Base-by-base conservation (phyloP, 2,329 filamentous ascomycete genomes). In the Polytolypa hystricis region DNA sequence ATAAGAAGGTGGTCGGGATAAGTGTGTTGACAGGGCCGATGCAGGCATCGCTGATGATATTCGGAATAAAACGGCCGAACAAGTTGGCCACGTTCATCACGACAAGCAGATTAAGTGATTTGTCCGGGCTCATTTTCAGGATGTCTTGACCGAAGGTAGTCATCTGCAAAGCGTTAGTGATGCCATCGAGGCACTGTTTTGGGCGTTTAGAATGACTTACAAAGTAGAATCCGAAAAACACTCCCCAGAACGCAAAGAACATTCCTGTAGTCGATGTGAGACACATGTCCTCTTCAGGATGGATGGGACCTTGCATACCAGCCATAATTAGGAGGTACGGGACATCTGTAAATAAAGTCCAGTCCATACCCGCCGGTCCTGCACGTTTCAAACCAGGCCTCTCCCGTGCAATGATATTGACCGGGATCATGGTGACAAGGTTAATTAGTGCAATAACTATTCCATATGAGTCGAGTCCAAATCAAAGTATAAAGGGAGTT, bases 1-100 rank as follows among this genome's bases (percentile, higher is more conserved):
- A 64, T 25, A 74, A 64, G 3, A 74, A 56, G 2, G 62, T 47
- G 0, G 42, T 43, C 1, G 56, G 51, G 7, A 57, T 54, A 23
- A 56, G 49, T 3, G 55, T 58, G 26, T 57, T 57, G 3, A 60
- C 45, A 1, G 58, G 52, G 4, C 55, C 54, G 35, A 55, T 47
- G 39, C 46, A 52, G 18, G 26, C 28, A 39, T 57, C 51, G 21
- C 47, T 49, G 36, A 58, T 51, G 6, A 55, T 17, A 3, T 42
- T 48, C 3, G 52, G 51, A 12, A 59, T 12, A 35, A 58, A 47
- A 30, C 55, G 52, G 25, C 54, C 55, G 10, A 50, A 45, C 9
- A 57, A 40, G 39, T 53, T 55, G 16, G 47, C 43, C 9, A 41
- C 39, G 25, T 56, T 50, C 49, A 57, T 54, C 39, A 43, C 46